Conservation (phyloP, 2,329 filamentous ascomycete species). For the Trichophyton schoenleinii region DNA sequence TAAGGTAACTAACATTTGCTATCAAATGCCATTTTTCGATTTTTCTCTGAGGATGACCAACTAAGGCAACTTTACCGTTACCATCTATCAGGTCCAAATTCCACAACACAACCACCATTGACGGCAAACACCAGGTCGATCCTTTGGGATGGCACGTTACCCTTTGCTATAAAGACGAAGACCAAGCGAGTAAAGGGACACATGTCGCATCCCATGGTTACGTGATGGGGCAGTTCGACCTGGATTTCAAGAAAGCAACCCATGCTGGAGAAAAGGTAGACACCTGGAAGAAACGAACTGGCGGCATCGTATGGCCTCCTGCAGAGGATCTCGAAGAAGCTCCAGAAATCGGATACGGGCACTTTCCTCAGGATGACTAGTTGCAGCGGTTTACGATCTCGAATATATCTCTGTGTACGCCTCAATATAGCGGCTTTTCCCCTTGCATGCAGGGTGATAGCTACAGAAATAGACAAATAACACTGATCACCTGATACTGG, state of each 20-base stretch:
- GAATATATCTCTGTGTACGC: too few species aligned
- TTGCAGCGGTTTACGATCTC: too few species aligned
- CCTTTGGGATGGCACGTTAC: slow-evolving; percentile 14
- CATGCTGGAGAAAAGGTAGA: not conserved
- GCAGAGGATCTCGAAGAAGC: not conserved
- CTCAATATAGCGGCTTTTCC: too few species aligned
- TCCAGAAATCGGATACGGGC: not conserved
- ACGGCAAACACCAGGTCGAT: slow-evolving; percentile 12
- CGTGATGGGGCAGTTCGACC: not conserved
- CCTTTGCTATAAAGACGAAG: slow-evolving; percentile 16
- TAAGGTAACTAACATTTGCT: too few species aligned
- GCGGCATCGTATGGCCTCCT: not conserved
- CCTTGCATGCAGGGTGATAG: too few species aligned
- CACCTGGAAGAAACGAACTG: not conserved
- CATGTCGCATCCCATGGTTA: slow-evolving; percentile 16
- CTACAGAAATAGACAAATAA: too few species aligned
- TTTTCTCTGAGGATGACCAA: too few species aligned
- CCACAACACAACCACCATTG: not conserved
- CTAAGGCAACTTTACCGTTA: too few species aligned
- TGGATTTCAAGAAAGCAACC: not conserved
- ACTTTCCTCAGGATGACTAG: not conserved
- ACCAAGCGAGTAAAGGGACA: slow-evolving; percentile 13
- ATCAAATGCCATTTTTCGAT: too few species aligned
- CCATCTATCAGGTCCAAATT: too few species aligned
- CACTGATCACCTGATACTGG: too few species aligned